A percentile compares a stretch with the other conserved stretches of the same genome.
phyloP scores from a whole-genome alignment of 306 rosid genomes.

The Quercus wislizeni region DNA sequence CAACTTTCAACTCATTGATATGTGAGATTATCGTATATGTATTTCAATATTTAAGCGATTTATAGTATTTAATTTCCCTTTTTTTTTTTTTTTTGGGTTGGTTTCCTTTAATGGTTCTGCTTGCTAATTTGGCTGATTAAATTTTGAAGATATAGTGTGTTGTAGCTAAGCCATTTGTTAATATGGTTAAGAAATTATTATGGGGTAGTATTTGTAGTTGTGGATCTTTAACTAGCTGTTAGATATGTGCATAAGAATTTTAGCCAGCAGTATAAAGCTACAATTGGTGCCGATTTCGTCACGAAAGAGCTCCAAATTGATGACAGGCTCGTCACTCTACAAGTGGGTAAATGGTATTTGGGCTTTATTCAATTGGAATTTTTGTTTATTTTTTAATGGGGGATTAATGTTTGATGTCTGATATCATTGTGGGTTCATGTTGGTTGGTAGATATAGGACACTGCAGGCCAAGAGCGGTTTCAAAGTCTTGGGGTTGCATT shows the following conservation, averaged over 20 bases:
- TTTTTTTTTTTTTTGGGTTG: no score
- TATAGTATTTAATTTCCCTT: not conserved
- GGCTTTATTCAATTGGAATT: not conserved
- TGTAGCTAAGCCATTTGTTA: not conserved
- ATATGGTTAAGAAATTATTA: not conserved
- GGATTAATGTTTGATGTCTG: not conserved
- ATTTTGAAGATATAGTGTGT: no score
- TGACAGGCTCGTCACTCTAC: constrained; percentile 87
- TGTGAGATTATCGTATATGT: not conserved
- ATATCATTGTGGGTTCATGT: not conserved
- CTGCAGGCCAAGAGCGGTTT: constrained; percentile 96
- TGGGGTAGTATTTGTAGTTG: constrained; percentile 9
- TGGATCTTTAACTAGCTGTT: constrained; percentile 43
- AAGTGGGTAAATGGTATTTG: constrained; percentile 65
- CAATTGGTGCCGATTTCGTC: constrained; percentile 98
- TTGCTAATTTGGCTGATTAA: not conserved
- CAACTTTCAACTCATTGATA: constrained; percentile 11
- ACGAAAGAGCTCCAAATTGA: constrained; percentile 96
- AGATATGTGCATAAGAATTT: constrained; percentile 96
- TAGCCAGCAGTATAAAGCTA: constrained; percentile 97
- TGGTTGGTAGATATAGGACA: constrained; percentile 88
- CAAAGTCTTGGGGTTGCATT: constrained; percentile 96
- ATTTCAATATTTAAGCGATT: not conserved
- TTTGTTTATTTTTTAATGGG: not conserved
- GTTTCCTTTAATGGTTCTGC: no score